Evolutionary conservation across 176 grass and related monocot genomes (phyloP), one percentile per base, ranked within the genome.

Genomic region (Poa annua): DNA sequence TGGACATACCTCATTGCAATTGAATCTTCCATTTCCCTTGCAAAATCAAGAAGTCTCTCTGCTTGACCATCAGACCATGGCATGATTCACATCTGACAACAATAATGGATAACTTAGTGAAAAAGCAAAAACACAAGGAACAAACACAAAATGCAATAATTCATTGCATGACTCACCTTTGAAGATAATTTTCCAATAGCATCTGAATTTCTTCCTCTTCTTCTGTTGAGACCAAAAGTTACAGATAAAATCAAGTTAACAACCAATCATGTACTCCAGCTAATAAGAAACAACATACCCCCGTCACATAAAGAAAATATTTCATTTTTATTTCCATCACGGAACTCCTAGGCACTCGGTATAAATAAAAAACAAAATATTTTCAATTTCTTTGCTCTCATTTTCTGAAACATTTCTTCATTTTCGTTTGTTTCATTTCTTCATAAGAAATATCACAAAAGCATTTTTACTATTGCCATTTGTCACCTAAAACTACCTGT

Each of bases 161-260:
- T 10, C 70, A n/a, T 77, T 11, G 49, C 65, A 69, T 45, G 13
- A 70, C 22, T 90, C 86, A 98, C 96, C 96, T 93, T 75, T 95
- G 93, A 78, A 98, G 93, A 83, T 98, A 98, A 83, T 93, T 98
- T 90, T 98, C 96, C 78, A 98, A 78, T 47, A 98, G 83, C 96
- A 98, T 98, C 85, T 98, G 93, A 84, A 98, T 98, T 85, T 98
- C 96, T 84, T 98, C 96, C 87, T 98, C 96, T 81, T 98, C 96
- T 85, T 98, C 96, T 98, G 85, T 81, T 83, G 53, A 90, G 85
- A 62, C 39, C 4, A 83, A 56, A 69, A 63, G n/a, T 24, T 68
- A 75, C 19, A 73, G 13, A 89, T 47, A 45, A 89, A 86, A 56
- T 38, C 25, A 86, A 65, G 48, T 78, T 29, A 83, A 53, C 12